Evolutionary conservation across 2,329 filamentous ascomycete species (phyloP), one percentile per base, ranked within the genome.

Genomic region (Xylariaceae sp.): DNA sequence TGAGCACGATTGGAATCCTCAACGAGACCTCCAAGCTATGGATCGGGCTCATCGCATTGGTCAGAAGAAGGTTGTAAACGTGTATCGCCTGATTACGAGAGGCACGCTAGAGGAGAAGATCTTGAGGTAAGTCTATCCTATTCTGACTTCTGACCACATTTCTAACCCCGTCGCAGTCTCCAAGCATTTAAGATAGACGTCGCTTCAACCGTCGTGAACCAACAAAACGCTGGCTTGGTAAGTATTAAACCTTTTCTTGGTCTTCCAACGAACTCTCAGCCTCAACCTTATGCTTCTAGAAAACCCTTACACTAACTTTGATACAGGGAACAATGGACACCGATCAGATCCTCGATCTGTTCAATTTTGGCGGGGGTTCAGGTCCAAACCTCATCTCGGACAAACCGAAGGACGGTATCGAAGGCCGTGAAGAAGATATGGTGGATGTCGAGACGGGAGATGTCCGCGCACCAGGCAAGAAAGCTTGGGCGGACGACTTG

Each of bases 141-240:
- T 29, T 12, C 14, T 34, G 21, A 7, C 26, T 23, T 28, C 16
- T 43, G 16, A 59, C 58, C 60, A 63, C 46, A 37, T 45, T 7
- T 41, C 55, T 60, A 58, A 61, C 47, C 9, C 36, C n/a, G 34
- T 48, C 44, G 39, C 34, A 71, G 90, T 71, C 87, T 99, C 54
- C 95, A 99, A 85, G 89, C 95, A 48, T 99, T 99, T 87, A 99
- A 99, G 82, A 96, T 99, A 69, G 95, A 99, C 74, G 93, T 99
- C 17, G 96, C 95, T 37, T 96, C 90, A 48, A 99, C 96, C 0
- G 95, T 99, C 5, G 96, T 99, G 64, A 99, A 99, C 74, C 95
- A 99, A 76, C 95, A 99, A 77, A 99, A 99, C 67, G 94, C 95
- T 1, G 95, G 95, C 1, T 78, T 99, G 49, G 67, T 71, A 66